Evolutionary conservation across 2,329 filamentous ascomycete genomes (phyloP).

Genomic region (Fusarium nanum): DNA sequence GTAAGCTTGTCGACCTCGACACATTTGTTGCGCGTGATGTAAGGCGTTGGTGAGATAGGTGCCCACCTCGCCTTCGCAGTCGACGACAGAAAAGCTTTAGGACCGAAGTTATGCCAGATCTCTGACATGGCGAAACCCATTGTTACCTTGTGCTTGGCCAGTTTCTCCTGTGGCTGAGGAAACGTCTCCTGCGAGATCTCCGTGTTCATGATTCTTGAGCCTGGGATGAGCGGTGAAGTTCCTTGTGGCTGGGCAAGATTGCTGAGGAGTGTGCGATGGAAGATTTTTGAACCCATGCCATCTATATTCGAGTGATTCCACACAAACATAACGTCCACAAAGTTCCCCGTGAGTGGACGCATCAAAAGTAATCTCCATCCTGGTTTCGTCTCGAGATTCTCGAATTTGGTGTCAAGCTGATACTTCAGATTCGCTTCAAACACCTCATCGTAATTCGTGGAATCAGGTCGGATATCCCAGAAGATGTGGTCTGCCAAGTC

Average conservation of each 20-base stretch:
- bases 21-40: background rate
- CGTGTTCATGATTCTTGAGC: background rate
- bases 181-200: background rate
- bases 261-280: background rate
- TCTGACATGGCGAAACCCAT: background rate
- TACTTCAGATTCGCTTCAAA: slow-evolving; percentile 3
- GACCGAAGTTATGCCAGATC: slow-evolving; percentile 4
- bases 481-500: slow-evolving; percentile 8
- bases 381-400: background rate
- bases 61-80: background rate
- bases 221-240: background rate
- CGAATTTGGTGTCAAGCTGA: slow-evolving; percentile 10
- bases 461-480: background rate
- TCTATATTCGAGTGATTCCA: slow-evolving; percentile 5
- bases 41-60: background rate
- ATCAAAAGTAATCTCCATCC: slow-evolving; percentile 12
- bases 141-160: slow-evolving; percentile 8
- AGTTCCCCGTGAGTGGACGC: background rate
- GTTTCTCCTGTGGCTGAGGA: slow-evolving; percentile 11
- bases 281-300: slow-evolving; percentile 5
- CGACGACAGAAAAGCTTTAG: background rate
- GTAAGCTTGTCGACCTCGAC: accelerated
- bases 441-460: background rate
- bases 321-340: slow-evolving; percentile 11
- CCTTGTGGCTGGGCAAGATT: background rate